Evolutionary conservation across 495 filamentous ascomycete species (phyloP).

Genomic region (Lophium mytilinum): DNA sequence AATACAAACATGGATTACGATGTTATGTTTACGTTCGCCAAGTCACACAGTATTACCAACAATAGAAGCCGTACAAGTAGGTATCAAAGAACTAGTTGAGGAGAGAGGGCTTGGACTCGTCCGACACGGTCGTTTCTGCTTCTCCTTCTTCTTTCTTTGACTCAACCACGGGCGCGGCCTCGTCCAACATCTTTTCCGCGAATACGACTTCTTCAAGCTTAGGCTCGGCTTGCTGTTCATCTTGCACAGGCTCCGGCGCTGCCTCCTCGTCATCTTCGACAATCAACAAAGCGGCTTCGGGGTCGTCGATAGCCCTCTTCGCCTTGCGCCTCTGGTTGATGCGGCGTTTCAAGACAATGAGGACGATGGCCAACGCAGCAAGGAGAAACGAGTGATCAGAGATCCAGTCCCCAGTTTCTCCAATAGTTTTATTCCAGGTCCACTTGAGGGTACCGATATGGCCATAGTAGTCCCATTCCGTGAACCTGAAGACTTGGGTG

Average conservation of each 20-base stretch:
- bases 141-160: background rate
- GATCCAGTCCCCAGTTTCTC: constrained; percentile 1
- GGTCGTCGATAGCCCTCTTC: constrained; percentile 3
- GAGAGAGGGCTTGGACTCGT: background rate
- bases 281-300: constrained; percentile 6
- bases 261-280: constrained; percentile 1
- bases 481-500: constrained; percentile 4
- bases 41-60: too few relatives aligned
- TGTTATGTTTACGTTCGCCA: too few relatives aligned
- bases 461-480: constrained; percentile 20
- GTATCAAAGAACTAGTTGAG: background rate
- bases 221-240: background rate
- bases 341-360: background rate
- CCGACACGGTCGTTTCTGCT: background rate
- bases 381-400: background rate
- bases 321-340: background rate
- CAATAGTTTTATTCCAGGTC: background rate
- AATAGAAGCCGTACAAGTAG: background rate
- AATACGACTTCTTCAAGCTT: background rate
- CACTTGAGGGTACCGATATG: constrained; percentile 5
- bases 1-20: too few relatives aligned
- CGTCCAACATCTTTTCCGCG: too few relatives aligned
- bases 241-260: background rate
- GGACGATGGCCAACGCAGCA: background rate
- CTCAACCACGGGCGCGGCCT: background rate